These are phyloP conservation scores for Coriaria nepalensis DNA, from an alignment of 306 rosid species.

Conservation along the genomic window DNA sequence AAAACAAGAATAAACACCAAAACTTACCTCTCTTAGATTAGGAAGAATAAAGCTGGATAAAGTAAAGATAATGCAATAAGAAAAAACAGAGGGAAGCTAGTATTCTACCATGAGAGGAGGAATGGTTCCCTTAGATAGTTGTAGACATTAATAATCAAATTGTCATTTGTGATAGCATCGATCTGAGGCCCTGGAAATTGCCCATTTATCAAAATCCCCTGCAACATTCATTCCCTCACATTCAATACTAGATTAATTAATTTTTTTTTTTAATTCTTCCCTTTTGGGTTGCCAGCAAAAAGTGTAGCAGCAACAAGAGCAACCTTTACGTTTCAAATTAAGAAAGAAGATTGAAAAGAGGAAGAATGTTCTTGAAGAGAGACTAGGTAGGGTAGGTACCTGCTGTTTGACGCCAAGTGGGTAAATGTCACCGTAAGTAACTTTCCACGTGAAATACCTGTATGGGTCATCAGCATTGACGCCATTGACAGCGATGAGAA, in stretches of 20 bases:
- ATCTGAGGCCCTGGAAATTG: constrained; percentile 98
- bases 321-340: neutral
- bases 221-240: constrained; percentile 15
- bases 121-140: constrained; percentile 75
- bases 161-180: constrained; percentile 88
- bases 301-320: neutral
- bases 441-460: constrained; percentile 68
- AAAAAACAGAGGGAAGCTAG: neutral
- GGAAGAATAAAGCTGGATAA: neutral
- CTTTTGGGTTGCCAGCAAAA: constrained; percentile 1
- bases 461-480: constrained; percentile 72
- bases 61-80: neutral
- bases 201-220: constrained; percentile 93
- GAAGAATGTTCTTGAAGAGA: neutral
- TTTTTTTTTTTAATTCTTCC: neutral
- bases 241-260: constrained; percentile 2
- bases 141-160: constrained; percentile 66
- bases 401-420: constrained; percentile 89
- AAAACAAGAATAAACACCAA: too few species aligned
- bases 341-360: neutral
- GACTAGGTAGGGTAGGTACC: constrained; percentile 26
- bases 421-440: constrained; percentile 76
- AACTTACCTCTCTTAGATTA: neutral
- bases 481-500: constrained; percentile 21
- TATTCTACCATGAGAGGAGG: constrained; percentile 72